Evolutionary conservation across 2,329 filamentous ascomycete species (phyloP), one percentile per base, ranked within the genome.

Genomic region (Fusarium pininemorale): DNA sequence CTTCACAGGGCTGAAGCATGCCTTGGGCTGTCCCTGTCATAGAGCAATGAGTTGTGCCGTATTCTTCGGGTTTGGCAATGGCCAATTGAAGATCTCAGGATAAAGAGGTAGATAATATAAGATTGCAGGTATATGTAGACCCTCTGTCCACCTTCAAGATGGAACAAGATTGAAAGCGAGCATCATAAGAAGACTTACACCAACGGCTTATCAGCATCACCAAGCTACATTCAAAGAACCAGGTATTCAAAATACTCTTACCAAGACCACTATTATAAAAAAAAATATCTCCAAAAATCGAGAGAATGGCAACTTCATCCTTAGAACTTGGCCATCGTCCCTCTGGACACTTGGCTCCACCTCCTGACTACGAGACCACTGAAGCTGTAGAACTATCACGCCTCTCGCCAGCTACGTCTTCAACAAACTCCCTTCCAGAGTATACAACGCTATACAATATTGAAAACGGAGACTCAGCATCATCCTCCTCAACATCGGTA

Each of bases 301-400:
- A 63, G 24, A 61, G 30, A 5, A 48, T 74, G 20, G n/a, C 48
- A 24, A 26, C 39, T 26, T 41, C 67, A 16, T 37, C 26, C 18
- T 63, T 51, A 1, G 15, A 50, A 44, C 38, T 63, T 51, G 60
- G 54, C 45, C 59, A 66, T 54, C 71, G 66, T 39, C 72, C 68
- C 35, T 50, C 62, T 14, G 59, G 64, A 22, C 42, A 69, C 42
- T 72, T 72, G 28, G 65, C 73, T 10, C 79, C 79, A 3, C 82
- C 82, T 15, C 75, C 80, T 14, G 78, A 80, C 63, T 79, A 80
- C 63, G 72, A 79, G 41, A 41, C 66, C 50, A 64, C 62, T 22
- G 62, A 79, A 39, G 63, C 60, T 48, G 50, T 74, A 63, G 79
- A 81, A 30, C 76, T 82, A 58, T 60, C 58, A 20, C 53, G 44